Evolutionary conservation across 164 flowering plant genomes (phyloP).

Genomic region (Houttuynia cordata): DNA sequence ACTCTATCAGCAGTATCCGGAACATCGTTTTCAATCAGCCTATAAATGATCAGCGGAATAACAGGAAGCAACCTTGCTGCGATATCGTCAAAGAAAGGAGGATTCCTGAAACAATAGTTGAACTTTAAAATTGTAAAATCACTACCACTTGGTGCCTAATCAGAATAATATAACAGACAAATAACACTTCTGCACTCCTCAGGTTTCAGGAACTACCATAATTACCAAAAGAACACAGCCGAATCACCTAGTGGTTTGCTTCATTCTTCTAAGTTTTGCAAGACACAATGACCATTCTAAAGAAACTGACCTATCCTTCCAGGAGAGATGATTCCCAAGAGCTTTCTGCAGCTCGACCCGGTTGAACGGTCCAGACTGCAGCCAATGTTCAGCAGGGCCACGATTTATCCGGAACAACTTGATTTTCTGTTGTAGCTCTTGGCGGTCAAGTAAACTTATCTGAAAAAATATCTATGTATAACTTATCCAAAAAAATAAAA

Average conservation of each 20-base stretch:
- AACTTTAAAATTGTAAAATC: background rate
- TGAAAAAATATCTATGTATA: too few species aligned
- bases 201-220: background rate
- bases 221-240: background rate
- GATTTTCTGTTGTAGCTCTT: slow-evolving; percentile 80
- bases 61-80: slow-evolving; percentile 91
- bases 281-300: too few species aligned
- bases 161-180: too few species aligned
- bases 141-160: background rate
- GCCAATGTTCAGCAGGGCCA: slow-evolving; percentile 89
- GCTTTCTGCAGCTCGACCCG: slow-evolving; percentile 85
- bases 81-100: slow-evolving; percentile 90
- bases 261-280: too few species aligned
- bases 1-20: slow-evolving; percentile 73
- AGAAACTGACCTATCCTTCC: slow-evolving; percentile 71
- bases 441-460: slow-evolving; percentile 79
- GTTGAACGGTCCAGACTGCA: slow-evolving; percentile 51
- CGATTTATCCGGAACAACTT: slow-evolving; percentile 52
- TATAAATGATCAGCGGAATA: slow-evolving; percentile 75
- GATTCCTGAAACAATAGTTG: slow-evolving; percentile 44
- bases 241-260: too few species aligned
- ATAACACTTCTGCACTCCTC: background rate
- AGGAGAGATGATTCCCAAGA: slow-evolving; percentile 87
- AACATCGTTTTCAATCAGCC: slow-evolving; percentile 93
- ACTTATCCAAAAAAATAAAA: slow-evolving; percentile 10